Conservation (phyloP, 345 rosid species). For the Euclidium syriacum region DNA sequence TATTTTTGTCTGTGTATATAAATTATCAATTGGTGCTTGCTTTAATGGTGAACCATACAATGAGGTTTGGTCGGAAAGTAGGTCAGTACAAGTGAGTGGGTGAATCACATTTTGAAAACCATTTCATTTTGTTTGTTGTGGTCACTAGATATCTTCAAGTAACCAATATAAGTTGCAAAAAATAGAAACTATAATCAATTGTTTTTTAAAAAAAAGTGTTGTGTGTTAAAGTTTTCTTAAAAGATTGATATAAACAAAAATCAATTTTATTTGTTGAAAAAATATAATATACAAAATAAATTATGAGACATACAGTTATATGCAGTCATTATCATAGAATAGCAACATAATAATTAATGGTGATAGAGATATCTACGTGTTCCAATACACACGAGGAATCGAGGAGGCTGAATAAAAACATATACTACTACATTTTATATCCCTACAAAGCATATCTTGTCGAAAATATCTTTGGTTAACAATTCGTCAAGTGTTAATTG, state of each 20-base stretch:
- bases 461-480: no score
- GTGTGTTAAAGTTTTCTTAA: neutral
- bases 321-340: neutral
- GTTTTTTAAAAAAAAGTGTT: no score
- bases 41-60: slow-evolving; percentile 15
- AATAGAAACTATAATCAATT: neutral
- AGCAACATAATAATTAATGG: neutral
- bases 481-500: no score
- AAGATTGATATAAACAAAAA: neutral
- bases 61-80: slow-evolving; percentile 27
- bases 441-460: neutral
- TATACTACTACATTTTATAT: neutral
- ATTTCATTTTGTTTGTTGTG: slow-evolving; percentile 1
- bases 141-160: neutral
- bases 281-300: neutral
- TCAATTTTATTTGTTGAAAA: neutral
- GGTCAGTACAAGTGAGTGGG: slow-evolving; percentile 20
- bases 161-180: neutral
- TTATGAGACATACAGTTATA: neutral
- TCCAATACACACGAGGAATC: neutral
- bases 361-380: neutral
- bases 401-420: neutral
- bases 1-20: neutral
- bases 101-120: neutral
- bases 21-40: neutral